Percentiles rank a stretch among this genome's conserved stretches.
Evolutionary conservation across 2,329 filamentous ascomycete genomes (phyloP).

Genomic region (Ambrosiella cleistominuta): DNA sequence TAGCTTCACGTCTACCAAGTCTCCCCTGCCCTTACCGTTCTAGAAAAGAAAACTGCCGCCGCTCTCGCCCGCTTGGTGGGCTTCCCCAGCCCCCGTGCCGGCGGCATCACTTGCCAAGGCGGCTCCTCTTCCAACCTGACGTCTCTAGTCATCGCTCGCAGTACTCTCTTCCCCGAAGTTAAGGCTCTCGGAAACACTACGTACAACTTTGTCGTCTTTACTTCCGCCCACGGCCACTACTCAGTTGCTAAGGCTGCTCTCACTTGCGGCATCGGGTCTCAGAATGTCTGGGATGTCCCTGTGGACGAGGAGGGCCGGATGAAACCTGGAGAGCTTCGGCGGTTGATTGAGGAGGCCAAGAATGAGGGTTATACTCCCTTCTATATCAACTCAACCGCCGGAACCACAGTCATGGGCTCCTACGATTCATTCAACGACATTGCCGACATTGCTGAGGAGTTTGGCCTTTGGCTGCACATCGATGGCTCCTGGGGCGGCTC

Average conservation of each 20-base stretch:
- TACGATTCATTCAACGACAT: slow-evolving; percentile 67
- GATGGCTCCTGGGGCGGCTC: slow-evolving; percentile 84
- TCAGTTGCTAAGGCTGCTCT: slow-evolving; percentile 89
- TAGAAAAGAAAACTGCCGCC: slow-evolving; percentile 69
- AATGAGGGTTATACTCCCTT: slow-evolving; percentile 61
- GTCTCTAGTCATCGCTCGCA: slow-evolving; percentile 73
- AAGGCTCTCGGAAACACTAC: slow-evolving; percentile 53
- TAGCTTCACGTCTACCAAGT: slow-evolving; percentile 83
- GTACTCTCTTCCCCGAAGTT: slow-evolving; percentile 63
- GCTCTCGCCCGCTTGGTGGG: slow-evolving; percentile 63
- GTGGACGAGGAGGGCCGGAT: slow-evolving; percentile 60
- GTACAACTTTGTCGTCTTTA: slow-evolving; percentile 64
- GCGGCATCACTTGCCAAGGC: slow-evolving; percentile 65
- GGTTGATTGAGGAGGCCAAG: slow-evolving; percentile 43
- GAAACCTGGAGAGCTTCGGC: slow-evolving; percentile 45
- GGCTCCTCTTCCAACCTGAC: slow-evolving; percentile 73
- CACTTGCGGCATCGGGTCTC: slow-evolving; percentile 65
- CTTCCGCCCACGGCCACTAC: slow-evolving; percentile 81
- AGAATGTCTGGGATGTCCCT: slow-evolving; percentile 54
- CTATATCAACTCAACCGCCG: slow-evolving; percentile 89
- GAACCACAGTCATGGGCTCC: slow-evolving; percentile 80
- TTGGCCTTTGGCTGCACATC: slow-evolving; percentile 79
- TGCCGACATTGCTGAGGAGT: slow-evolving; percentile 47
- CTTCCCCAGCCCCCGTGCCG: slow-evolving; percentile 48
- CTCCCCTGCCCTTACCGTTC: slow-evolving; percentile 68